These are phyloP conservation scores for Wickerhamomyces rabaulensis DNA, from an alignment of 805 yeast genomes.

Conservation along the genomic window DNA sequence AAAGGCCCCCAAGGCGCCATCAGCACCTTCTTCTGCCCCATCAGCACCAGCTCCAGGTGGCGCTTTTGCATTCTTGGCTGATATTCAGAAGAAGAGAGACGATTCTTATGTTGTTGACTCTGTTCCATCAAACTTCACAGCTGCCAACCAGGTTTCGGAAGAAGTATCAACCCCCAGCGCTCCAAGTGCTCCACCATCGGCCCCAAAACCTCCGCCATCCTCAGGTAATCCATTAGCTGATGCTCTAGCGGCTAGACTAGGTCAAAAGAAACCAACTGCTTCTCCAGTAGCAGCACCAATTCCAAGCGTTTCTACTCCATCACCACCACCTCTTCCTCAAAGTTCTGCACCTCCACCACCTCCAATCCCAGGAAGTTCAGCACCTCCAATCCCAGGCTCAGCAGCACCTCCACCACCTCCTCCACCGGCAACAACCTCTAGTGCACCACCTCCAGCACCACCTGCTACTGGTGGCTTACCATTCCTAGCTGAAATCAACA, in stretches of 20 bases:
- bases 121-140: constrained; percentile 20
- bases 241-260: constrained; percentile 3
- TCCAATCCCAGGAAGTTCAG: no score
- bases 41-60: constrained; percentile 28
- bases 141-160: constrained; percentile 7
- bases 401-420: constrained; percentile 14
- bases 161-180: not conserved
- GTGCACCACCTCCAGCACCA: constrained; percentile 9
- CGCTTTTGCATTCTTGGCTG: constrained; percentile 51
- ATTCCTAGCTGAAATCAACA: constrained; percentile 44
- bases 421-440: constrained; percentile 18
- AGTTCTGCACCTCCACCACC: constrained; percentile 9
- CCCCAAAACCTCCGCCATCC: constrained; percentile 24
- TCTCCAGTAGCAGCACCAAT: constrained; percentile 17
- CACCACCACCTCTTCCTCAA: constrained; percentile 14
- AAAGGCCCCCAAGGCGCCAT: not conserved
- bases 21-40: constrained; percentile 13
- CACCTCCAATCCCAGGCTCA: constrained; percentile 4
- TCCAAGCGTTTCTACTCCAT: not conserved
- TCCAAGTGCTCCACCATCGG: constrained; percentile 21
- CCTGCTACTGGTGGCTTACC: constrained; percentile 34
- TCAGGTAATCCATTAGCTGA: constrained; percentile 10
- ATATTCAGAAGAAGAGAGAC: constrained; percentile 50
- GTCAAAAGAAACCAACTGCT: constrained; percentile 12
- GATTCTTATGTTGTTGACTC: constrained; percentile 45